phyloP scores from a whole-genome alignment of 1,284 basidiomycete species.

The Boletus smithii region DNA sequence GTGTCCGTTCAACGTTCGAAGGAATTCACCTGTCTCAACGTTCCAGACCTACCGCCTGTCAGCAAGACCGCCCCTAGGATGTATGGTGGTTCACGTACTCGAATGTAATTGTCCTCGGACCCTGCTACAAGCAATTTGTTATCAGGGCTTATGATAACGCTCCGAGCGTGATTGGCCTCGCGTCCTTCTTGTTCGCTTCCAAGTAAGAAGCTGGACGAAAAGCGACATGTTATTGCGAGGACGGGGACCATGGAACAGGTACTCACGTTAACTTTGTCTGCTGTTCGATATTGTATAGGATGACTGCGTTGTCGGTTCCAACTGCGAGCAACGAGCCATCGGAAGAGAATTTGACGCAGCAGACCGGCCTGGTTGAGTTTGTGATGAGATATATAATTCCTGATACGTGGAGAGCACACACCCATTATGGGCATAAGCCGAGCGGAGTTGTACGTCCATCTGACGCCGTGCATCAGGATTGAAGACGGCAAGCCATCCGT shows the following conservation, averaged over 20 bases:
- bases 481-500: slow-evolving; percentile 37
- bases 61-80: background rate
- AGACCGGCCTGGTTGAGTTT: slow-evolving; percentile 27
- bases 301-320: slow-evolving; percentile 33
- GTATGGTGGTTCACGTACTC: slow-evolving; percentile 20
- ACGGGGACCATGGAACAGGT: background rate
- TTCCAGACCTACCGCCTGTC: slow-evolving; percentile 26
- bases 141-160: slow-evolving; percentile 34
- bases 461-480: slow-evolving; percentile 35
- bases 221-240: background rate
- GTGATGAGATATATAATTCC: slow-evolving; percentile 11
- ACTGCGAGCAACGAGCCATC: slow-evolving; percentile 35
- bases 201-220: slow-evolving; percentile 26
- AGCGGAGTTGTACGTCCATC: slow-evolving; percentile 35
- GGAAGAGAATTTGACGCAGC: slow-evolving; percentile 33
- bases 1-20: slow-evolving; percentile 32
- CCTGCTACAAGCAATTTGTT: slow-evolving; percentile 31
- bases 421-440: slow-evolving; percentile 29
- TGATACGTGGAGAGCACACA: slow-evolving; percentile 23
- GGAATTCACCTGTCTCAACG: slow-evolving; percentile 23
- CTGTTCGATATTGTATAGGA: slow-evolving; percentile 29
- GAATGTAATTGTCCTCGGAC: slow-evolving; percentile 32
- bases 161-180: slow-evolving; percentile 33
- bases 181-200: slow-evolving; percentile 23
- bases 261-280: slow-evolving; percentile 33